A percentile compares a stretch with the other conserved stretches of the same genome.
These are phyloP conservation scores for Bipolaris victoriae DNA, from an alignment of 2,329 filamentous ascomycete genomes.

Conservation along the genomic window DNA sequence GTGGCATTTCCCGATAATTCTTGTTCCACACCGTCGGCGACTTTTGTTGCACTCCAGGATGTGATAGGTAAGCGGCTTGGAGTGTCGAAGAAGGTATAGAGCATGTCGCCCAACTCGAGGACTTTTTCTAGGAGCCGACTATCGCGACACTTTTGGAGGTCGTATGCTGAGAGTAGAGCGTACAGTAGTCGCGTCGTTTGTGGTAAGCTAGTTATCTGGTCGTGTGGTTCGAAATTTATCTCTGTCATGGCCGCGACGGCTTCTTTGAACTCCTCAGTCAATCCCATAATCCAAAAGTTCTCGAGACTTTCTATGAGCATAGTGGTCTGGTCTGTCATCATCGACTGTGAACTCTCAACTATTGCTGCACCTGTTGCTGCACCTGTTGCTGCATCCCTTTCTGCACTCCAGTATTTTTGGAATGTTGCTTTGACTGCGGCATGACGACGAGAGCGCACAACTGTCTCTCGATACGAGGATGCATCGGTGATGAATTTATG, in stretches of 20 bases:
- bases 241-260: neutral
- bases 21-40: constrained; percentile 36
- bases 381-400: neutral
- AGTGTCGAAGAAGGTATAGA: constrained; percentile 70
- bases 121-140: constrained; percentile 63
- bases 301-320: neutral
- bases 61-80: constrained; percentile 66
- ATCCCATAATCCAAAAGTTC: constrained; percentile 4
- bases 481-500: neutral
- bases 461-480: constrained; percentile 21
- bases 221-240: neutral
- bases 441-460: constrained; percentile 67
- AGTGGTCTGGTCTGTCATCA: neutral
- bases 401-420: constrained; percentile 77
- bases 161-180: neutral
- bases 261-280: neutral
- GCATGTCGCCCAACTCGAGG: constrained; percentile 64
- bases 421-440: constrained; percentile 74
- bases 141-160: constrained; percentile 19
- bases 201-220: neutral
- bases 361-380: no score
- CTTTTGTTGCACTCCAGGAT: constrained; percentile 23
- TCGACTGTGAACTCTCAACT: neutral
- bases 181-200: neutral
- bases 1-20: constrained; percentile 44